phyloP scores from a whole-genome alignment of 225 moss, liverwort and hornwort species.

The Pseudoscleropodium purum region DNA sequence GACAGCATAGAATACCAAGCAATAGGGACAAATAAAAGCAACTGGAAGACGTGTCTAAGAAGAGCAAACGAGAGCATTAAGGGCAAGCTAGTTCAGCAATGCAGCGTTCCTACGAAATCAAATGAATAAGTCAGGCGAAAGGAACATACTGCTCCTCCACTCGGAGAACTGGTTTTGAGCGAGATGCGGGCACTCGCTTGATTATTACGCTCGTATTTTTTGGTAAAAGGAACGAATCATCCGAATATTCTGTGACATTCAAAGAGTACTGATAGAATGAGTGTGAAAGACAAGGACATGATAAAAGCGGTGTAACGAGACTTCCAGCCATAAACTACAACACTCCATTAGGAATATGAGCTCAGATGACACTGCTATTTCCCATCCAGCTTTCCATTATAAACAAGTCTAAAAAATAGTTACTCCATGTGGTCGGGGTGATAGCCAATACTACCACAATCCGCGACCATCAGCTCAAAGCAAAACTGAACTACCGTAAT shows the following conservation, averaged over 20 bases:
- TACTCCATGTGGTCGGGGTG: neutral
- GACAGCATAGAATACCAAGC: neutral
- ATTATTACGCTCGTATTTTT: slow-evolving; percentile 95
- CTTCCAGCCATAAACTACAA: neutral
- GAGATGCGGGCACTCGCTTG: slow-evolving; percentile 80
- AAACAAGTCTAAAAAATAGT: neutral
- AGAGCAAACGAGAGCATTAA: neutral
- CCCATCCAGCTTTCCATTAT: neutral
- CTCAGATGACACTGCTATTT: neutral
- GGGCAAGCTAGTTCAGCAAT: neutral
- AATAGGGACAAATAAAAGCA: neutral
- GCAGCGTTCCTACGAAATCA: neutral
- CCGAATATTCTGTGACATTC: slow-evolving; percentile 62
- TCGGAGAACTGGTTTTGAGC: slow-evolving; percentile 75
- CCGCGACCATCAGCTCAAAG: neutral
- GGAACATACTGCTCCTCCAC: slow-evolving; percentile 70
- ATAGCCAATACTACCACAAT: neutral
- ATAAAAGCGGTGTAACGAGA: neutral
- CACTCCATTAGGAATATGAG: neutral
- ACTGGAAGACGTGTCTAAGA: neutral
- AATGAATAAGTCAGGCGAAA: neutral
- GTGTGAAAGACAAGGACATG: neutral
- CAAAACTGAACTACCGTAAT: neutral
- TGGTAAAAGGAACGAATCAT: slow-evolving; percentile 83
- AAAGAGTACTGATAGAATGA: neutral